These are phyloP conservation scores for Podospora conica DNA, from an alignment of 495 filamentous ascomycete genomes.

Conservation along the genomic window DNA sequence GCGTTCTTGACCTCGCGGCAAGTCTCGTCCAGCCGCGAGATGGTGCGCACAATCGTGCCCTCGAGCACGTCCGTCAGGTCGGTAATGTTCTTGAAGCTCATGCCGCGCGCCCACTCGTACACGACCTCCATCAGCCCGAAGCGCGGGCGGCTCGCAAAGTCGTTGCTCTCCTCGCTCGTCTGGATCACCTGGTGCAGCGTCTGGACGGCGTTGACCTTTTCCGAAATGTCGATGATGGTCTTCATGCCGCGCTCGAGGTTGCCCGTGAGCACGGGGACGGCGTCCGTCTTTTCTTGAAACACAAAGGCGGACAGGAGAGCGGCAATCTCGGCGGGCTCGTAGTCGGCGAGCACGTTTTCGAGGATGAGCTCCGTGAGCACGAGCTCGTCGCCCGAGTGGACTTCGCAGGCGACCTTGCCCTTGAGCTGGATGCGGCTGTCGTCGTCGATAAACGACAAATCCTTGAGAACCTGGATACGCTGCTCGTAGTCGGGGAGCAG, in stretches of 20 bases:
- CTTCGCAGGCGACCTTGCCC: constrained; percentile 96
- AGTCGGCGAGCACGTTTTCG: constrained; percentile 92
- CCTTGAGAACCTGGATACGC: constrained; percentile 82
- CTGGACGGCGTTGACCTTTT: constrained; percentile 85
- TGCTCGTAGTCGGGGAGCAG: constrained; percentile 98
- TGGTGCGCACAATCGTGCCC: constrained; percentile 90
- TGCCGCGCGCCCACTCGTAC: constrained; percentile 95
- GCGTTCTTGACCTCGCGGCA: constrained; percentile 97
- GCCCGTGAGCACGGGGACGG: constrained; percentile 73
- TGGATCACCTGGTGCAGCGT: constrained; percentile 85
- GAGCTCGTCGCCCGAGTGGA: constrained; percentile 96
- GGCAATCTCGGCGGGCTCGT: constrained; percentile 93
- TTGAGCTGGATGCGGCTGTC: constrained; percentile 82
- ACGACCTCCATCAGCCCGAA: constrained; percentile 97
- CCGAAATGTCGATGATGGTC: constrained; percentile 79
- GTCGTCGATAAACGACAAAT: constrained; percentile 83
- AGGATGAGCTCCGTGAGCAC: constrained; percentile 93
- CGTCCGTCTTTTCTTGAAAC: constrained; percentile 96
- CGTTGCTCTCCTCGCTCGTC: constrained; percentile 79
- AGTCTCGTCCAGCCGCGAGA: constrained; percentile 88
- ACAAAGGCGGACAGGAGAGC: constrained; percentile 91
- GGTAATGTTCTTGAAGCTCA: constrained; percentile 97
- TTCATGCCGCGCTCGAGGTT: constrained; percentile 77
- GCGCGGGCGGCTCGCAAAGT: constrained; percentile 78
- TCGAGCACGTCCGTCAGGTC: constrained; percentile 95